Percentiles rank a stretch among this genome's conserved stretches.
phyloP scores from a whole-genome alignment of 2,329 filamentous ascomycete genomes.

The Microcyclosporella mali region DNA sequence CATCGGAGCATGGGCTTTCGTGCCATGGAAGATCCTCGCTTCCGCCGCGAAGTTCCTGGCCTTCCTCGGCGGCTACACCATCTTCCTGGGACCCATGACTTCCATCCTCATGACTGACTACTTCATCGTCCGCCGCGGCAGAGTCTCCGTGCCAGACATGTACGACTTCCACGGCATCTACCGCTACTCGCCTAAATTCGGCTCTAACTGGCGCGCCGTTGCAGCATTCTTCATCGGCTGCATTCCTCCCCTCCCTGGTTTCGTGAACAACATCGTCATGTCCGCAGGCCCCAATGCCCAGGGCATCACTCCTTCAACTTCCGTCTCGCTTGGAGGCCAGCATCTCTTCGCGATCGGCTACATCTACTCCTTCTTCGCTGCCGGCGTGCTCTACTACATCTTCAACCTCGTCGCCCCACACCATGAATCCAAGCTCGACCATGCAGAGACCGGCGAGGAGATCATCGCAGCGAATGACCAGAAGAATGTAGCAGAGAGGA shows the following conservation, averaged over 20 bases:
- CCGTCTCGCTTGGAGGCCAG: conserved; percentile 39
- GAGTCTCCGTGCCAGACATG: conserved; percentile 20
- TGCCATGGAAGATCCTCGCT: conserved; percentile 42
- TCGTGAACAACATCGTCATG: conserved; percentile 8
- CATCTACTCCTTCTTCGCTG: conserved; percentile 33
- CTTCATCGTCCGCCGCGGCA: conserved; percentile 20
- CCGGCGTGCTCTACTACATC: conserved; percentile 31
- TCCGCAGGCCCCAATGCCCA: too few species aligned
- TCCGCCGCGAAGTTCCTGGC: conserved; percentile 37
- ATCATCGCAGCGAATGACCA: conserved; percentile 37
- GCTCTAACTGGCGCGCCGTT: conserved; percentile 22
- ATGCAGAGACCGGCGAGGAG: conserved; percentile 60
- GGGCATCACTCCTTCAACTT: too few species aligned
- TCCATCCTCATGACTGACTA: conserved; percentile 37
- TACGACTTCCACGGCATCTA: conserved; percentile 23
- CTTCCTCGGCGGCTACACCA: conserved; percentile 39
- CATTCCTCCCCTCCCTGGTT: conserved; percentile 19
- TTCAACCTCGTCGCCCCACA: conserved; percentile 41
- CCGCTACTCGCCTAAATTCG: conserved; percentile 19
- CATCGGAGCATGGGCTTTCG: conserved; percentile 30
- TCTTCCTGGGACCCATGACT: conserved; percentile 39
- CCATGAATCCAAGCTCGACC: conserved; percentile 80
- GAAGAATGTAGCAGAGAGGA: conserved; percentile 22
- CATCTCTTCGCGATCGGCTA: conserved; percentile 40
- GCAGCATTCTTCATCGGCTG: conserved; percentile 20